Conservation (phyloP, 768 basidiomycete species). For the Hygrocybe coccinea region DNA sequence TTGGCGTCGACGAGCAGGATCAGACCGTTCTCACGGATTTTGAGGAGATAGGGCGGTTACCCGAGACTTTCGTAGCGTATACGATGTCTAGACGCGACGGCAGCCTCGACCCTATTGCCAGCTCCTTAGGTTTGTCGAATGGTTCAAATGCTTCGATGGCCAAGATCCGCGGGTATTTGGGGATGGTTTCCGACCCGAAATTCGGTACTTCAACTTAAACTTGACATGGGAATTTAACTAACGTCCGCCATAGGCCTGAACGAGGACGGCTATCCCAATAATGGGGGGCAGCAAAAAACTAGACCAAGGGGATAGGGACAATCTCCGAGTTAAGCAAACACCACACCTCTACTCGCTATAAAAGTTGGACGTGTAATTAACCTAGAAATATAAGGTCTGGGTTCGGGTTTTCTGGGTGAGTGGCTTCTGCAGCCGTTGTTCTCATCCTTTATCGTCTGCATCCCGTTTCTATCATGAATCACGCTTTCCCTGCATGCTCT, state of each 20-base stretch:
- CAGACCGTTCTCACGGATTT: constrained; percentile 26
- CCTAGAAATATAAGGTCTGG: neutral
- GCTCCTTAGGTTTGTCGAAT: constrained; percentile 5
- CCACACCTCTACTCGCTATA: too few relatives aligned
- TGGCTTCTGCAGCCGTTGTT: neutral
- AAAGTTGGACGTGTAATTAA: neutral
- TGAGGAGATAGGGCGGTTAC: constrained; percentile 21
- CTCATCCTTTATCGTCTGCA: neutral
- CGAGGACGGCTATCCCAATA: too few relatives aligned
- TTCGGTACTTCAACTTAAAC: constrained; percentile 14
- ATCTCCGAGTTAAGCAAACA: too few relatives aligned
- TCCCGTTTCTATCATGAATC: neutral
- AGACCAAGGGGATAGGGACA: too few relatives aligned
- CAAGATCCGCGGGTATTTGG: constrained; percentile 5
- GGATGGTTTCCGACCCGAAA: constrained; percentile 4
- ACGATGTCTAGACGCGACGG: constrained; percentile 2
- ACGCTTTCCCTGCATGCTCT: neutral
- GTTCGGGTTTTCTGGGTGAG: neutral
- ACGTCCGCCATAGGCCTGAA: too few relatives aligned
- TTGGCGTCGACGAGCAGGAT: constrained; percentile 24
- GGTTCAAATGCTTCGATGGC: constrained; percentile 9
- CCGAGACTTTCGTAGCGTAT: constrained; percentile 18
- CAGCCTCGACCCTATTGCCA: constrained; percentile 7
- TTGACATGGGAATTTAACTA: constrained; percentile 6
- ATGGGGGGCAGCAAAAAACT: too few relatives aligned